Base-by-base conservation (phyloP, 1,139 yeast genomes). In the Hyphopichia wangnamkhiaoensis region DNA sequence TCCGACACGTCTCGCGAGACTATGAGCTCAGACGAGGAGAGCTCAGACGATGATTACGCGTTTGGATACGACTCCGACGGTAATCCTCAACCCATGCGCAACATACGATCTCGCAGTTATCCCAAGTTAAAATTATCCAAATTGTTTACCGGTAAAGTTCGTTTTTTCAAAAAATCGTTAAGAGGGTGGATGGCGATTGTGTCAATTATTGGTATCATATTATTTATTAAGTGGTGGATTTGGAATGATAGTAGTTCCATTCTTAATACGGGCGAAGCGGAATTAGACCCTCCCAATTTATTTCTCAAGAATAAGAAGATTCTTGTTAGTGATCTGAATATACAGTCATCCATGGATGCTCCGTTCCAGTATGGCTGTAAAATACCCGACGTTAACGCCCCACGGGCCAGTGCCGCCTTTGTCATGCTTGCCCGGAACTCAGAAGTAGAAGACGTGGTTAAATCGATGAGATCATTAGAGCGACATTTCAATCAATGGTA, bases 401-500 rank as follows among this genome's bases (percentile, higher is more conserved):
- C 61, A 26, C 46, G 71, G 37, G 87, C 85, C 24, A 85, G 84
- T 56, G 97, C 96, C 0, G 84, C 91, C 1, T 76, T 90, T 47
- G 88, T 90, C n/a, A 82, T 89, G 51, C 65, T 90, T 38, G 89
- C 95, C 0, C 66, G 96, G 42, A 89, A 90, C 54, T 63, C 75
- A 3, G 97, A 90, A 50, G 49, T 87, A 1, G 71, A 76, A 3
- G 93, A 83, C 4, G 94, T 87, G 2, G 52, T 85, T 3, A 68
- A 74, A 37, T 82, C 93, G 3, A 80, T 90, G 74, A 63, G 70
- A 15, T 80, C 90, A 3, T 59, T 91, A 35, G 97, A 91, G 57
- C 70, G 88, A 21, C 94, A 86, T 53, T 91, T 89, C 64, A 91
- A 91, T 58, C 88, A 89, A 48, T 88, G 95, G 93, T 91, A 74